phyloP scores from a whole-genome alignment of 805 yeast genomes.

The Ogataea paraovalis region DNA sequence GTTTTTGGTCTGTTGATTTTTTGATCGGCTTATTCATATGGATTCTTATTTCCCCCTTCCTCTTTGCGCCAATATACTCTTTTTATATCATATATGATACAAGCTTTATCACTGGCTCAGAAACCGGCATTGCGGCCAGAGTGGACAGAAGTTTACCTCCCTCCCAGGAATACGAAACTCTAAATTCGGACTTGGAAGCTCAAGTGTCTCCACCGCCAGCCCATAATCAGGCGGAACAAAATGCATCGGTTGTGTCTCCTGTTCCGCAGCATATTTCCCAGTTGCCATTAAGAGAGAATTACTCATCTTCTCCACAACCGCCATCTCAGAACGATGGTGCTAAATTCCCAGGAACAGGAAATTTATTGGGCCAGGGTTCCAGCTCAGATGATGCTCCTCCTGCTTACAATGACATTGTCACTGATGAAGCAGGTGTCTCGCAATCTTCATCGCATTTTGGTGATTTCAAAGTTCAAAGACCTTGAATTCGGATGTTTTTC shows the following conservation, averaged over 20 bases:
- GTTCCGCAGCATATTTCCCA: constrained; percentile 5
- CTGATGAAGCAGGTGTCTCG: background rate
- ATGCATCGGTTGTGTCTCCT: constrained; percentile 2
- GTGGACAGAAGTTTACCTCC: background rate
- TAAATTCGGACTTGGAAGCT: constrained; percentile 1
- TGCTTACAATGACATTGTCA: constrained; percentile 17
- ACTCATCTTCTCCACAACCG: constrained; percentile 6
- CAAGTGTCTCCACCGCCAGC: background rate
- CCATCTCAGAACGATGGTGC: background rate
- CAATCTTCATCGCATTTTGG: constrained; percentile 13
- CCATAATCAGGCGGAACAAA: background rate
- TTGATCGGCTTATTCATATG: constrained; percentile 39
- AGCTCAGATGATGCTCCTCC: constrained; percentile 16
- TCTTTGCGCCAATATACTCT: constrained; percentile 50
- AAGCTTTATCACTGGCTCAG: constrained; percentile 23
- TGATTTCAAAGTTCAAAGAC: constrained; percentile 21
- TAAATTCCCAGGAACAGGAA: background rate
- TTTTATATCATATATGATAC: constrained; percentile 40
- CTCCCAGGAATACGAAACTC: background rate
- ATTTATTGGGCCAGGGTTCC: constrained; percentile 3
- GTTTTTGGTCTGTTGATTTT: constrained; percentile 53
- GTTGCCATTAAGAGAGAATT: constrained; percentile 5
- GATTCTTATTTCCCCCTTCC: constrained; percentile 38
- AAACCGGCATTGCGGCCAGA: constrained; percentile 15
- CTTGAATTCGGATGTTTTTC: background rate